A percentile compares a stretch with the other conserved stretches of the same genome.
Conservation (phyloP, 495 filamentous ascomycete genomes). For the Oidiodendron maius region DNA sequence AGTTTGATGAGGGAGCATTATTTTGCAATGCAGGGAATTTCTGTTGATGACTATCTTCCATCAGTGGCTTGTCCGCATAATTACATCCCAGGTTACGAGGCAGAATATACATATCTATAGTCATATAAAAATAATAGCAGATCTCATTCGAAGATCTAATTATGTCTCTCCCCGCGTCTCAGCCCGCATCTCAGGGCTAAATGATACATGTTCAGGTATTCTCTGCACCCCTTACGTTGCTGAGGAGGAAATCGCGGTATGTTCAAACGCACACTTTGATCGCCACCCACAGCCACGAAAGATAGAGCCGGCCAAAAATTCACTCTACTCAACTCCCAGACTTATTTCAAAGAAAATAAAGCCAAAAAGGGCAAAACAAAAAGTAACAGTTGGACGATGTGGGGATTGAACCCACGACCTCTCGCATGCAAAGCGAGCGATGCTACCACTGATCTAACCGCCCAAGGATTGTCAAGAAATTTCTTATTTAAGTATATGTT, state of each 20-base stretch:
- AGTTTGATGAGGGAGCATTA: constrained; percentile 38
- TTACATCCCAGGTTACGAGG: constrained; percentile 19
- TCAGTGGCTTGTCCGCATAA: constrained; percentile 18
- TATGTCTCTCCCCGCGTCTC: too few relatives aligned
- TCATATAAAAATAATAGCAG: neutral
- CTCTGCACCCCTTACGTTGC: too few relatives aligned
- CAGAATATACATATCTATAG: constrained; percentile 16
- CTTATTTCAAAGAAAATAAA: neutral
- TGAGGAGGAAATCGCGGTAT: too few relatives aligned
- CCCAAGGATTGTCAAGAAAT: too few relatives aligned
- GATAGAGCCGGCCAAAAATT: too few relatives aligned
- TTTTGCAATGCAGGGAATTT: constrained; percentile 31
- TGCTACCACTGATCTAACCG: constrained; percentile 20
- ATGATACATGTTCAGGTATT: too few relatives aligned
- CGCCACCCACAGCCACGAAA: too few relatives aligned
- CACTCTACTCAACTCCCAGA: neutral
- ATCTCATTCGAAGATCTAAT: neutral
- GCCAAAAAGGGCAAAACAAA: neutral
- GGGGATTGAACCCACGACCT: constrained; percentile 21
- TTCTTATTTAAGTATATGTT: too few relatives aligned
- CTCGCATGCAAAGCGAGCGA: constrained; percentile 21
- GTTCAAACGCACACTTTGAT: too few relatives aligned
- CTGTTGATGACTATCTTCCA: constrained; percentile 16
- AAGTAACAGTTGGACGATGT: constrained; percentile 10
- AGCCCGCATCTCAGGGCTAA: too few relatives aligned